Evolutionary conservation across 192 early-diverging fungal genomes (phyloP).

Genomic region (Podila epigama): DNA sequence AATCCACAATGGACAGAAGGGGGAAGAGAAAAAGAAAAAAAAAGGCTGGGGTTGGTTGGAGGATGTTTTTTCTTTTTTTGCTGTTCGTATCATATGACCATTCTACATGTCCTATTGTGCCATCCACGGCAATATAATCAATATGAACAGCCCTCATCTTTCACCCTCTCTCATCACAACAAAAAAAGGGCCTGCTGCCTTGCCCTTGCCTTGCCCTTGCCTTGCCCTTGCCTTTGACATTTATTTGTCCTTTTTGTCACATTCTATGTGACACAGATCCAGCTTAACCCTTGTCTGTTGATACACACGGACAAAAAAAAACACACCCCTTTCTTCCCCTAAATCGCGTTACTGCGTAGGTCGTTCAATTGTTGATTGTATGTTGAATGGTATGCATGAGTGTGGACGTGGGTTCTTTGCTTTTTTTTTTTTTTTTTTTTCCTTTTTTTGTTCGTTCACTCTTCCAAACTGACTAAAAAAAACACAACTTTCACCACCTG

Average conservation of each 20-base stretch:
- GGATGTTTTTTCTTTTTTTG: not conserved
- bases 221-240: not conserved
- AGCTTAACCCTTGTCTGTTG: no score
- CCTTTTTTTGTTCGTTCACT: not conserved
- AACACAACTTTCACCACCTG: not conserved
- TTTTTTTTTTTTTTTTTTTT: not conserved
- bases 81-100: not conserved
- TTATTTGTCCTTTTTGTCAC: not conserved
- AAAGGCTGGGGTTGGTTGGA: no score
- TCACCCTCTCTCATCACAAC: not conserved
- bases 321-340: no score
- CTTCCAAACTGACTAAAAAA: not conserved
- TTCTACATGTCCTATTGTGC: not conserved
- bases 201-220: not conserved
- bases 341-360: not conserved
- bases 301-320: no score
- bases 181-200: not conserved
- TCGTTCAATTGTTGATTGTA: no score
- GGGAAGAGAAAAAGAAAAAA: no score
- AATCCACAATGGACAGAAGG: no score
- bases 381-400: no score
- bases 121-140: not conserved
- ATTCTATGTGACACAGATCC: conserved; percentile 1
- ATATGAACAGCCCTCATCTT: not conserved
- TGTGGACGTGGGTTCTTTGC: no score